A percentile compares a stretch with the other conserved stretches of the same genome.
Conservation (phyloP, 805 yeast genomes). For the Candida argentea region DNA sequence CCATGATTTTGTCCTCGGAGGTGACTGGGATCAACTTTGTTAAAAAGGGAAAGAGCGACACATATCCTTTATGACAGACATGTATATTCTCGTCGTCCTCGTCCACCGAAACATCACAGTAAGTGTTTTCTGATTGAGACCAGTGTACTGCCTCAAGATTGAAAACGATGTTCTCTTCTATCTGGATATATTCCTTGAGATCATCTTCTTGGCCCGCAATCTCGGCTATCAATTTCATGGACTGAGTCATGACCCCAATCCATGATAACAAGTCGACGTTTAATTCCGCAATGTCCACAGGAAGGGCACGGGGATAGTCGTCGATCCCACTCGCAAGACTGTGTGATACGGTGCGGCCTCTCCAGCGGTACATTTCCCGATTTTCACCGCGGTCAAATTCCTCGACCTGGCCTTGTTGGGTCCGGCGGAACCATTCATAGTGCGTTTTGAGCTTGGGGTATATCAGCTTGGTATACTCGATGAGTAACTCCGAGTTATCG, state of each 20-base stretch:
- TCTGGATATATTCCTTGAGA: constrained; percentile 37
- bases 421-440: constrained; percentile 73
- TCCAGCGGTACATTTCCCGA: constrained; percentile 79
- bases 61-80: constrained; percentile 87
- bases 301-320: constrained; percentile 82
- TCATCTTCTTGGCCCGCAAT: constrained; percentile 53
- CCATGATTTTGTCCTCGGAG: constrained; percentile 34
- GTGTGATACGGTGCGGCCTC: constrained; percentile 78
- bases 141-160: constrained; percentile 76
- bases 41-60: constrained; percentile 77
- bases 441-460: constrained; percentile 73
- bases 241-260: constrained; percentile 87
- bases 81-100: constrained; percentile 54
- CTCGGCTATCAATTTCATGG: constrained; percentile 66
- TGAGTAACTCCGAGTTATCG: constrained; percentile 47
- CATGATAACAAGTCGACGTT: constrained; percentile 86
- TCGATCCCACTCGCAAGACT: constrained; percentile 91
- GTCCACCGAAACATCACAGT: constrained; percentile 78
- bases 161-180: constrained; percentile 44
- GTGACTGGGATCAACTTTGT: constrained; percentile 48
- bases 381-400: constrained; percentile 52
- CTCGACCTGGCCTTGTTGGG: constrained; percentile 67
- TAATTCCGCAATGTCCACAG: constrained; percentile 80
- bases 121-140: constrained; percentile 54
- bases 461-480: constrained; percentile 47